Conservation (phyloP, 2,329 filamentous ascomycete species). For the Xylariaceae sp. region DNA sequence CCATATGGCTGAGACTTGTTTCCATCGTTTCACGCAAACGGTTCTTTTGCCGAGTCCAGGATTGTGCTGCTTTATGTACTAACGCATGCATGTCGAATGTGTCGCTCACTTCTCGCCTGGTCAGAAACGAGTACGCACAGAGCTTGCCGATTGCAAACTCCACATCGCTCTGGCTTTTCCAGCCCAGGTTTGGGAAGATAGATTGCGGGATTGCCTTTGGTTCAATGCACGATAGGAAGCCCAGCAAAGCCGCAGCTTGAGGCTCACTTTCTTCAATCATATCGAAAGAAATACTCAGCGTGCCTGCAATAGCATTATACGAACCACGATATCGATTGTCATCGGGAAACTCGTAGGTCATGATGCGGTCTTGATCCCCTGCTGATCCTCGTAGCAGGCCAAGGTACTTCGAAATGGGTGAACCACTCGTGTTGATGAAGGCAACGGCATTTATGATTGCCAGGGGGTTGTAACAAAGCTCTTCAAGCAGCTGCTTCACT, state of each 20-base stretch:
- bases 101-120: conserved; percentile 20
- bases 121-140: conserved; percentile 33
- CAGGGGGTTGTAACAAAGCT: conserved; percentile 38
- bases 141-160: conserved; percentile 31
- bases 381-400: conserved; percentile 30
- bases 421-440: conserved; percentile 35
- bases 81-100: conserved; percentile 36
- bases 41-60: conserved; percentile 27
- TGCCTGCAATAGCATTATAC: conserved; percentile 33
- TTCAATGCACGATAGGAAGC: conserved; percentile 38
- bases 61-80: conserved; percentile 32
- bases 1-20: background rate
- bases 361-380: conserved; percentile 29
- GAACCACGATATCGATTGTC: conserved; percentile 23
- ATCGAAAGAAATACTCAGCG: conserved; percentile 39
- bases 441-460: conserved; percentile 40
- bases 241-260: conserved; percentile 34
- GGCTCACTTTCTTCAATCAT: conserved; percentile 30
- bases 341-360: conserved; percentile 35
- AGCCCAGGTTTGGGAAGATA: conserved; percentile 24
- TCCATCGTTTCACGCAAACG: background rate
- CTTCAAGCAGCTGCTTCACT: conserved; percentile 25
- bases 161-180: conserved; percentile 17
- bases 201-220: conserved; percentile 36
- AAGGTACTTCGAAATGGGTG: conserved; percentile 32